Evolutionary conservation across 257 asterid genomes (phyloP), one percentile per base, ranked within the genome.

Genomic region (Nicotiana attenuata): DNA sequence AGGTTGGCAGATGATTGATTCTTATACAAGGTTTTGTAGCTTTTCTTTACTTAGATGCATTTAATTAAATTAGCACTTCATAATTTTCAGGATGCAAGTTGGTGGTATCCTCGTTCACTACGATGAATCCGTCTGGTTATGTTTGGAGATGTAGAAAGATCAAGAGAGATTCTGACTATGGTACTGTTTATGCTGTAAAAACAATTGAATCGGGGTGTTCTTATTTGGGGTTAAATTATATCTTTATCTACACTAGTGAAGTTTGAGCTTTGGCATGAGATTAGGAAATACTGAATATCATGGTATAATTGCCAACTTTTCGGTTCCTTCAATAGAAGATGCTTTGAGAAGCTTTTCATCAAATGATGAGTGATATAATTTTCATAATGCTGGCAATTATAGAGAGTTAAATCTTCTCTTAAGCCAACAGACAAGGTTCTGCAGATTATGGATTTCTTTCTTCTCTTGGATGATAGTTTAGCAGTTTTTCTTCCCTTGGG

Each of bases 1-100:
- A 50, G 80, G 80, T 85, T 71, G 67, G 81, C 55, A 77, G 84
- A 80, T 84, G 86, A 71, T 81, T 83, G 57, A 63, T 50, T 52
- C 84, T 85, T 80, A 82, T 33, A 80, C 77, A 60, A 84, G 85
- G 83, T 77, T 66, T 29, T 68, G 65, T 82, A 64, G 82, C 69
- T 41, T 82, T 78, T 45, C 84, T 82, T 83, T 81, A 47, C 80
- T 78, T 71, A 63, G 68, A 76, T 80, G 77, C 89, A 80, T 64
- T 83, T 28, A 82, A 86, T 89, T 90, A 83, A 91, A 92, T 77
- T 68, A 82, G 86, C 83, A 41, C 86, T 83, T 87, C 80, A 29
- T 81, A 89, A 81, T 20, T 92, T 90, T 91, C 97, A 91, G 96
- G 97, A 88, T 79, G 82, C 87, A 57, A 65, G 56, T 88, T 85